phyloP scores from a whole-genome alignment of 345 rosid genomes.

The Nephelium lappaceum region DNA sequence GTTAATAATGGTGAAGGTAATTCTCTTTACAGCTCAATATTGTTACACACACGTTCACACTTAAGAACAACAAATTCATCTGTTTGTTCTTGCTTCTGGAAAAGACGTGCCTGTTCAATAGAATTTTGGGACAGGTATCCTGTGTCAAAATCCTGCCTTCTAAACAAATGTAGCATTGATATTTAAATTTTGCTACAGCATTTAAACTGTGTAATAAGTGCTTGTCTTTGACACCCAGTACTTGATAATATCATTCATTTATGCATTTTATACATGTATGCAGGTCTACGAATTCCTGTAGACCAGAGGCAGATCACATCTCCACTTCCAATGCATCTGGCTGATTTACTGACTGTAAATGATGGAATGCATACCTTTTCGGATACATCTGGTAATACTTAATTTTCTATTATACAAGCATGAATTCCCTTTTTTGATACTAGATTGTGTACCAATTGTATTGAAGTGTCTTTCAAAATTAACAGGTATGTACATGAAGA shows the following conservation, averaged over 20 bases:
- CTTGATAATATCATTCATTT: neutral
- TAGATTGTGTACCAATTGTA: conserved; percentile 10
- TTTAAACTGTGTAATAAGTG: conserved; percentile 16
- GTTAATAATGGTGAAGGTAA: conserved; percentile 81
- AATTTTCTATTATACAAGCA: conserved; percentile 4
- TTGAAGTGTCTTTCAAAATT: conserved; percentile 14
- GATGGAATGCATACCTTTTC: conserved; percentile 61
- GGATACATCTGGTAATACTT: conserved; percentile 58
- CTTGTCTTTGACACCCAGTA: conserved; percentile 2
- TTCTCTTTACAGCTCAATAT: neutral
- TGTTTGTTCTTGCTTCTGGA: neutral
- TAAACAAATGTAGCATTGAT: neutral
- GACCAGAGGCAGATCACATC: conserved; percentile 85
- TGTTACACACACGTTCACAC: neutral
- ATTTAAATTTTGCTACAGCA: neutral
- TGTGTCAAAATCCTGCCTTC: neutral
- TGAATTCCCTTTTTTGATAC: neutral
- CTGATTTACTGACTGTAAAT: conserved; percentile 59
- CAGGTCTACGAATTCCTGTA: conserved; percentile 72
- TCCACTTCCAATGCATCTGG: conserved; percentile 84
- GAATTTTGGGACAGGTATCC: conserved; percentile 13
- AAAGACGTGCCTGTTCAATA: neutral
- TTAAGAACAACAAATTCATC: neutral
- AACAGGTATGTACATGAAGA: conserved; percentile 72
- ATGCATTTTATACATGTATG: conserved; percentile 22